Conservation (phyloP, 2,329 filamentous ascomycete species). For the Thielaviopsis punctulata region DNA sequence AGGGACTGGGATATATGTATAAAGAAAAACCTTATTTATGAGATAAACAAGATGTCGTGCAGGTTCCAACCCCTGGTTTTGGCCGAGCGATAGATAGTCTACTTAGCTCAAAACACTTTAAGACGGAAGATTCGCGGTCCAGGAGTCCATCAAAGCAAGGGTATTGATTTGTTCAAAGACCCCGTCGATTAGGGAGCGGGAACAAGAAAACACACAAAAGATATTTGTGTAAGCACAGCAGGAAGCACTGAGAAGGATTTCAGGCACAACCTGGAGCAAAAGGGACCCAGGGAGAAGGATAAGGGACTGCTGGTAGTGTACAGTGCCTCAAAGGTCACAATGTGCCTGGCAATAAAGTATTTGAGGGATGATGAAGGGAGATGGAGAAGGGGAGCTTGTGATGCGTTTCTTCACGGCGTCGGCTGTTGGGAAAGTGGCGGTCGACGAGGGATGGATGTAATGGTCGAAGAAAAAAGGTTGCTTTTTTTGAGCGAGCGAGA, state of each 20-base stretch:
- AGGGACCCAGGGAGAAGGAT: slow-evolving; percentile 8
- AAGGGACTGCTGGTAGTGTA: slow-evolving; percentile 8
- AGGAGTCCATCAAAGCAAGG: neutral
- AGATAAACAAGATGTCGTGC: no score
- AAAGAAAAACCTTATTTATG: no score
- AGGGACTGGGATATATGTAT: neutral
- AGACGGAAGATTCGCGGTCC: neutral
- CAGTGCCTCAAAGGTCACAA: neutral
- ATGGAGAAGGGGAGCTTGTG: slow-evolving; percentile 1
- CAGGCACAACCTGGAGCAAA: neutral
- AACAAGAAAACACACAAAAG: neutral
- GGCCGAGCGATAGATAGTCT: neutral
- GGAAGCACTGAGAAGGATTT: neutral
- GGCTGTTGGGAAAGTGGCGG: neutral
- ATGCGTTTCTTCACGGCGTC: neutral
- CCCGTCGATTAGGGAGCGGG: neutral
- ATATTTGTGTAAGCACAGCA: neutral
- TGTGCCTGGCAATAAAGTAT: slow-evolving; percentile 10
- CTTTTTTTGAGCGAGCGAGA: neutral
- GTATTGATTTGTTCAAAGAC: neutral
- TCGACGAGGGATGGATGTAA: neutral
- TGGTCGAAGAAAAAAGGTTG: neutral
- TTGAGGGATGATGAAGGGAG: slow-evolving; percentile 8
- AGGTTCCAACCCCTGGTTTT: neutral
- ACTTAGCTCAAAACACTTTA: neutral